Conservation (phyloP, 345 rosid genomes). For the Aquilaria sinensis region DNA sequence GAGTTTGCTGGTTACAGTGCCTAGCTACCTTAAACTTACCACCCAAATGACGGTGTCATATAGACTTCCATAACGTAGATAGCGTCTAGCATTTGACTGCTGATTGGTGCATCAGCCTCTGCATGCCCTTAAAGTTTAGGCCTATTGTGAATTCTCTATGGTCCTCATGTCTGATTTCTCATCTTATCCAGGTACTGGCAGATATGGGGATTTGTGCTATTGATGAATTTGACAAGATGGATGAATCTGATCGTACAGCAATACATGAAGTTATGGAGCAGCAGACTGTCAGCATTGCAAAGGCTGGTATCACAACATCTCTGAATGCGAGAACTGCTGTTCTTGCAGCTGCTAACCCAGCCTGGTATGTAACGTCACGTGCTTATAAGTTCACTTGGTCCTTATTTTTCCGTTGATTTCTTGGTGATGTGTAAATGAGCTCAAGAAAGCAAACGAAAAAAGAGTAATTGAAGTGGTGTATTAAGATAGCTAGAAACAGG, state of each 20-base stretch:
- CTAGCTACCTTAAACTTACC: too few relatives aligned
- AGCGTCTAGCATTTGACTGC: too few relatives aligned
- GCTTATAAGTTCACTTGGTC: not conserved
- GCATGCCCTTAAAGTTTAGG: too few relatives aligned
- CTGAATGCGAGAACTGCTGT: slow-evolving; percentile 96
- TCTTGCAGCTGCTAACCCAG: slow-evolving; percentile 99
- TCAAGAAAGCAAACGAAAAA: not conserved
- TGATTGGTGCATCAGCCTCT: too few relatives aligned
- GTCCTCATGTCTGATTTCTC: too few relatives aligned
- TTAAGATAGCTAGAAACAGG: not conserved
- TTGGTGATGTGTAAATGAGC: not conserved
- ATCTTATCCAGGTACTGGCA: slow-evolving; percentile 68
- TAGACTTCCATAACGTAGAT: too few relatives aligned
- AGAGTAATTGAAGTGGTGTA: too few relatives aligned
- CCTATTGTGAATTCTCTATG: too few relatives aligned
- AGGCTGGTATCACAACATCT: slow-evolving; percentile 98
- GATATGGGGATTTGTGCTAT: slow-evolving; percentile 99
- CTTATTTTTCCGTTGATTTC: not conserved
- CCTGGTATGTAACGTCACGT: slow-evolving; percentile 51
- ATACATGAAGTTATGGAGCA: slow-evolving; percentile 99
- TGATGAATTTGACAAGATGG: slow-evolving; percentile 99
- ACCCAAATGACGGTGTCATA: too few relatives aligned
- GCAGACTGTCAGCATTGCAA: slow-evolving; percentile 99
- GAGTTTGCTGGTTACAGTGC: too few relatives aligned
- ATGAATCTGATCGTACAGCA: slow-evolving; percentile 96